Evolutionary conservation across 1,284 basidiomycete species (phyloP).

Genomic region (Moesziomyces sp.): DNA sequence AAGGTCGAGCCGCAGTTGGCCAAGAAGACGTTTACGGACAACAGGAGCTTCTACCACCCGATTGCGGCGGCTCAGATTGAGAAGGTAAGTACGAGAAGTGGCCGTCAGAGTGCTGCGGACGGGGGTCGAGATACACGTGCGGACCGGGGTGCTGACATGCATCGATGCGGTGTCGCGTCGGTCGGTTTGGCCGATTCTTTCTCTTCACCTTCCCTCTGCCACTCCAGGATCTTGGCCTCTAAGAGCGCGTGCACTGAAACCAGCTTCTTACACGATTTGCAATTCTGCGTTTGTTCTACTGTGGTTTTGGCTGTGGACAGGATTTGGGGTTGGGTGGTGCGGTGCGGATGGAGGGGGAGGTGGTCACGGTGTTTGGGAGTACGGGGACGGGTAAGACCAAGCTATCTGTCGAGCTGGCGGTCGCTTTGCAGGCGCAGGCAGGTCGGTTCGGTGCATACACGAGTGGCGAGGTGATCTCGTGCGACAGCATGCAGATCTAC

Average conservation of each 20-base stretch:
- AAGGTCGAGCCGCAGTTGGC: conserved; percentile 77
- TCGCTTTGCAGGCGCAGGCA: conserved; percentile 67
- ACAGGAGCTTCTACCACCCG: conserved; percentile 72
- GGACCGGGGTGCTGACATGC: conserved; percentile 33
- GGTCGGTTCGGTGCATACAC: conserved; percentile 5
- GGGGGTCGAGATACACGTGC: conserved; percentile 1
- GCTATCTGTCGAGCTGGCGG: conserved; percentile 86
- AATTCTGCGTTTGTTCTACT: not conserved
- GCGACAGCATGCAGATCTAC: conserved; percentile 98
- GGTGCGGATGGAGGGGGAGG: not conserved
- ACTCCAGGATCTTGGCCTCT: conserved; percentile 45
- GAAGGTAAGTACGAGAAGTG: conserved; percentile 54
- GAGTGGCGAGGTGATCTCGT: conserved; percentile 79
- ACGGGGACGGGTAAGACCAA: conserved; percentile 98
- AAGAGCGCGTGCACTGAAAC: not conserved
- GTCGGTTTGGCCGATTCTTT: not conserved
- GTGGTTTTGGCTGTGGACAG: conserved; percentile 1
- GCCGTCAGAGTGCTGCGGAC: not conserved
- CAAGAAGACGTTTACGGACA: conserved; percentile 72
- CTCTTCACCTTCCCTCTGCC: not conserved
- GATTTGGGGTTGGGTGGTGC: not conserved
- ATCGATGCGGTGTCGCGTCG: conserved; percentile 5
- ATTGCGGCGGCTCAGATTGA: conserved; percentile 64
- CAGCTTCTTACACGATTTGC: conserved; percentile 2
- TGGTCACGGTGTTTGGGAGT: conserved; percentile 86